Evolutionary conservation across 768 basidiomycete species (phyloP).

Genomic region (Cubamyces lactineus): DNA sequence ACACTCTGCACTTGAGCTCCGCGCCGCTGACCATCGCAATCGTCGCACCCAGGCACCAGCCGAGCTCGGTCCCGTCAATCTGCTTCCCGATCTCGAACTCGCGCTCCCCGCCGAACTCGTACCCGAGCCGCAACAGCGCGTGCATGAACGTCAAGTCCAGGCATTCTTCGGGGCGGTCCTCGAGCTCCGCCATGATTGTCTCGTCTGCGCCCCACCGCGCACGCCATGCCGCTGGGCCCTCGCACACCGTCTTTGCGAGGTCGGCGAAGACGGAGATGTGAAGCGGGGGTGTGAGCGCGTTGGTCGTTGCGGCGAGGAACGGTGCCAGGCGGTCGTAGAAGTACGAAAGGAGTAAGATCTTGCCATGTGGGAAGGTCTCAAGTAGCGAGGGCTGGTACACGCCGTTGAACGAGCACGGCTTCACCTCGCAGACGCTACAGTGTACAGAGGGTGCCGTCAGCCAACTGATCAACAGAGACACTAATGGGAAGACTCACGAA

Average conservation of each 20-base stretch:
- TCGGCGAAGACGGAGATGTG: slow-evolving; percentile 58
- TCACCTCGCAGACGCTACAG: slow-evolving; percentile 77
- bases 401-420: slow-evolving; percentile 96
- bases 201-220: slow-evolving; percentile 49
- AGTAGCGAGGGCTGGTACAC: slow-evolving; percentile 94
- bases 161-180: slow-evolving; percentile 90
- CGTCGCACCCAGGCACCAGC: slow-evolving; percentile 90
- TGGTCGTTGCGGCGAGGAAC: slow-evolving; percentile 50
- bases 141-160: slow-evolving; percentile 97
- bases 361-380: slow-evolving; percentile 85
- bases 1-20: slow-evolving; percentile 55
- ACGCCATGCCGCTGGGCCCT: slow-evolving; percentile 63
- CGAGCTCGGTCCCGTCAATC: slow-evolving; percentile 87
- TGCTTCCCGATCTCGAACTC: slow-evolving; percentile 83
- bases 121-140: slow-evolving; percentile 81
- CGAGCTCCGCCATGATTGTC: slow-evolving; percentile 66
- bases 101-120: slow-evolving; percentile 77
- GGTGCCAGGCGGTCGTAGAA: slow-evolving; percentile 95
- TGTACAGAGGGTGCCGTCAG: slow-evolving; percentile 1
- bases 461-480: background rate
- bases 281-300: slow-evolving; percentile 30
- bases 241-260: slow-evolving; percentile 75
- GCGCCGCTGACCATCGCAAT: slow-evolving; percentile 67
- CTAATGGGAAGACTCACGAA: slow-evolving; percentile 56
- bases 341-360: slow-evolving; percentile 91